These are phyloP conservation scores for Cystofilobasidium capitatum DNA, from an alignment of 768 basidiomycete genomes.

Conservation along the genomic window DNA sequence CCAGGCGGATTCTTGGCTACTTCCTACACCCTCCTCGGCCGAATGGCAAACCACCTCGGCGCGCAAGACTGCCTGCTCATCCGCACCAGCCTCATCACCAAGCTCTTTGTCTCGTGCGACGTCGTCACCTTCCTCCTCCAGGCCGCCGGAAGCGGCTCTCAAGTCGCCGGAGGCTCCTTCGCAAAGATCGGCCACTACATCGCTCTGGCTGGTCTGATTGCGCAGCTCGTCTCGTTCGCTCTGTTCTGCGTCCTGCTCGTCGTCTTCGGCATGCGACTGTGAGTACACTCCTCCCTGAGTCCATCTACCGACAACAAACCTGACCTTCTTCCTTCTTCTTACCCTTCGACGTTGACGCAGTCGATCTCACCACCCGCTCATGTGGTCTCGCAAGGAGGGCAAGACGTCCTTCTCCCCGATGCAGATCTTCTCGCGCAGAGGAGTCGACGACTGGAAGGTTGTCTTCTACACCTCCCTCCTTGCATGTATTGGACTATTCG, in stretches of 20 bases:
- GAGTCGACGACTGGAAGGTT: not conserved
- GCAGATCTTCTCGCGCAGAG: not conserved
- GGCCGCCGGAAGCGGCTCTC: not conserved
- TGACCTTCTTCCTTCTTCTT: not conserved
- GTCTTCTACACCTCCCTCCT: not conserved
- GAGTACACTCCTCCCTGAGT: too few species aligned
- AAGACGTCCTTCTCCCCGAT: not conserved
- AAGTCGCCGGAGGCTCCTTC: not conserved
- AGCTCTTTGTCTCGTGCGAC: constrained; percentile 2
- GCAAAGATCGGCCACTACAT: not conserved
- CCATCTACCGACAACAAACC: too few species aligned
- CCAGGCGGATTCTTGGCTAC: too few species aligned
- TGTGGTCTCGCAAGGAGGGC: not conserved
- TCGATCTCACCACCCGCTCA: not conserved
- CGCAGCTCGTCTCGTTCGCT: not conserved
- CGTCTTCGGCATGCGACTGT: not conserved
- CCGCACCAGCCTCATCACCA: not conserved
- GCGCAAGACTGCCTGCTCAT: not conserved
- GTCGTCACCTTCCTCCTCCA: not conserved
- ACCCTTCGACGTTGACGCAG: not conserved
- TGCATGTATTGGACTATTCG: not conserved
- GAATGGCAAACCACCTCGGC: not conserved
- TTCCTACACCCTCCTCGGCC: not conserved
- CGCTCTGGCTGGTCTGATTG: not conserved
- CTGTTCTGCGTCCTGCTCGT: not conserved